These are phyloP conservation scores for Dovyalis caffra DNA, from an alignment of 345 rosid genomes.

Conservation along the genomic window DNA sequence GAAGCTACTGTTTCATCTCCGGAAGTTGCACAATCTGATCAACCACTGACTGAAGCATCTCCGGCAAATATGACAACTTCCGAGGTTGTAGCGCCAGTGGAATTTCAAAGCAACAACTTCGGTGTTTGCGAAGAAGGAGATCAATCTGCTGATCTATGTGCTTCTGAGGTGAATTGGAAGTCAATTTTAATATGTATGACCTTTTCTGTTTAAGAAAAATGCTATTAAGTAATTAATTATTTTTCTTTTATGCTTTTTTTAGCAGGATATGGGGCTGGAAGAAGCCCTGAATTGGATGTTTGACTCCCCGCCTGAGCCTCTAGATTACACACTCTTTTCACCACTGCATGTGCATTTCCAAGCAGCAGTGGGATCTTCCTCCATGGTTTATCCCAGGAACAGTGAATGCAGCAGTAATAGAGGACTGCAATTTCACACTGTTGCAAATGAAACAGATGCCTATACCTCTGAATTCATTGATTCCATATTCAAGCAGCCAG, in stretches of 20 bases:
- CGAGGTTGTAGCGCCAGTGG: slow-evolving; percentile 1
- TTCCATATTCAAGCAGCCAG: slow-evolving; percentile 39
- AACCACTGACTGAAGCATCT: slow-evolving; percentile 28
- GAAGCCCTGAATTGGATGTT: slow-evolving; percentile 27
- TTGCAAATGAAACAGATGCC: slow-evolving; percentile 36
- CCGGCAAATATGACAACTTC: slow-evolving; percentile 7
- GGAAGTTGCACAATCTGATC: slow-evolving; percentile 21
- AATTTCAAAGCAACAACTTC: slow-evolving; percentile 12
- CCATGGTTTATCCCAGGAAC: slow-evolving; percentile 22
- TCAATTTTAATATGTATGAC: neutral
- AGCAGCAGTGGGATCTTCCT: slow-evolving; percentile 36
- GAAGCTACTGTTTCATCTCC: slow-evolving; percentile 31
- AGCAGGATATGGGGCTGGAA: slow-evolving; percentile 28
- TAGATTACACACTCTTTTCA: slow-evolving; percentile 38
- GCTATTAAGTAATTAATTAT: neutral
- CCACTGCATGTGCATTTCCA: slow-evolving; percentile 45
- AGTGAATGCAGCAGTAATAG: slow-evolving; percentile 2
- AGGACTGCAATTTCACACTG: slow-evolving; percentile 24
- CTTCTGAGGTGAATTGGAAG: slow-evolving; percentile 34
- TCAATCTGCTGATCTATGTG: slow-evolving; percentile 19
- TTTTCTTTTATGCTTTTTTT: slow-evolving; percentile 4
- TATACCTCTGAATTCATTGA: slow-evolving; percentile 39
- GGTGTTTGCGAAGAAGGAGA: slow-evolving; percentile 16
- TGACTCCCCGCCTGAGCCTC: slow-evolving; percentile 25
- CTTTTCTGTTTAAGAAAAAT: neutral